A percentile compares a stretch with the other conserved stretches of the same genome.
These are phyloP conservation scores for Boletellus ananiceps DNA, from an alignment of 768 basidiomycete genomes.

Conservation along the genomic window DNA sequence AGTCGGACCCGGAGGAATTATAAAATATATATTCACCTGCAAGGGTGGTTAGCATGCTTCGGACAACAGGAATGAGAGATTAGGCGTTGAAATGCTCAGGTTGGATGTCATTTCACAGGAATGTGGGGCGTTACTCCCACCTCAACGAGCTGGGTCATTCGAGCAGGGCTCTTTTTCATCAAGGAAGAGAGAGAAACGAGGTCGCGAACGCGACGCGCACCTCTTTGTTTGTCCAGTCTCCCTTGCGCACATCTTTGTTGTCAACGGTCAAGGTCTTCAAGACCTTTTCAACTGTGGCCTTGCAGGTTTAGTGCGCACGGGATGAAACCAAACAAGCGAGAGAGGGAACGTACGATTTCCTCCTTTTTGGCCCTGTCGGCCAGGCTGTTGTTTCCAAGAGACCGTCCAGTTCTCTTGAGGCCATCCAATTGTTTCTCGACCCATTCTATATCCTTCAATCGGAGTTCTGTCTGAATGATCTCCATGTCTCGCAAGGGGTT, in stretches of 20 bases:
- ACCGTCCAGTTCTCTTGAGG: slow-evolving; percentile 68
- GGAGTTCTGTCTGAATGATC: slow-evolving; percentile 91
- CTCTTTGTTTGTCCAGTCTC: slow-evolving; percentile 96
- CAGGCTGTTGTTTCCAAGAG: slow-evolving; percentile 69
- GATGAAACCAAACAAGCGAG: not conserved
- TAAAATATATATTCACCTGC: slow-evolving; percentile 19
- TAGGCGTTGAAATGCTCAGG: slow-evolving; percentile 34
- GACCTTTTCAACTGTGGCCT: slow-evolving; percentile 87
- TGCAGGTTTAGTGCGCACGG: slow-evolving; percentile 14
- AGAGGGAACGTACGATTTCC: slow-evolving; percentile 65
- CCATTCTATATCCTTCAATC: slow-evolving; percentile 99
- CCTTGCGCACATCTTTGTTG: slow-evolving; percentile 87
- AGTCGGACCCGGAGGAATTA: slow-evolving; percentile 36
- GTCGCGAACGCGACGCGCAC: slow-evolving; percentile 39
- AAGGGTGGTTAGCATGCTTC: slow-evolving; percentile 5
- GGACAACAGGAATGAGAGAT: not conserved
- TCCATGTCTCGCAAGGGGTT: slow-evolving; percentile 95
- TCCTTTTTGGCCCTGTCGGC: slow-evolving; percentile 96
- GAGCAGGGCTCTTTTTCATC: slow-evolving; percentile 85
- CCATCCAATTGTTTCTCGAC: slow-evolving; percentile 84
- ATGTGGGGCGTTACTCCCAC: slow-evolving; percentile 86
- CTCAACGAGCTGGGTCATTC: slow-evolving; percentile 95
- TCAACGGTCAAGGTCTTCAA: slow-evolving; percentile 74
- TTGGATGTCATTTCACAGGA: slow-evolving; percentile 55
- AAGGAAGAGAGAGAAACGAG: slow-evolving; percentile 6